Conservation (phyloP, 139 green algal genomes). For the Microglena sp. region DNA sequence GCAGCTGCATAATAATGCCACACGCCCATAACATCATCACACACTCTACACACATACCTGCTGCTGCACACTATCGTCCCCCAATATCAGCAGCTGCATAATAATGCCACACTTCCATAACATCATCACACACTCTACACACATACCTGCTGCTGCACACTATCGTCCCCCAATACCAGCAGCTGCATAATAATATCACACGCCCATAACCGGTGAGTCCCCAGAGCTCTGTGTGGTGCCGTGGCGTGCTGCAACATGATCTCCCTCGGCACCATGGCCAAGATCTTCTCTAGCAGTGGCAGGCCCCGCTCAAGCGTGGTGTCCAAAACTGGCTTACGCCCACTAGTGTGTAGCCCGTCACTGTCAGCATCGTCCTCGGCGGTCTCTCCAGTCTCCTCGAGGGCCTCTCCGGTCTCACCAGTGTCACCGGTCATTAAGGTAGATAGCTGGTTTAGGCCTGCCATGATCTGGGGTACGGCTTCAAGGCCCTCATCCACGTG, state of each 20-base stretch:
- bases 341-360: neutral
- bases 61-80: neutral
- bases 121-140: neutral
- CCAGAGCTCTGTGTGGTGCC: constrained; percentile 19
- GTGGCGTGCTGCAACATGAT: constrained; percentile 14
- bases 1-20: constrained; percentile 15
- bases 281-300: constrained; percentile 4
- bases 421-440: no score
- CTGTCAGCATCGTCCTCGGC: constrained; percentile 2
- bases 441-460: neutral
- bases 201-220: constrained; percentile 29
- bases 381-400: neutral
- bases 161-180: constrained; percentile 10
- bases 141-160: no score
- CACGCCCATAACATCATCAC: neutral
- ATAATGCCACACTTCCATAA: neutral
- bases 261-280: constrained; percentile 18
- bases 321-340: no score
- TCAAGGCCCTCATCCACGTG: neutral
- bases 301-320: no score
- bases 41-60: neutral
- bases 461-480: neutral
- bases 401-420: no score
- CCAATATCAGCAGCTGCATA: neutral
- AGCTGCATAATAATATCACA: constrained; percentile 22